Evolutionary conservation across 371 early-diverging fungal species (phyloP).

Genomic region (Mucor lusitanicus): DNA sequence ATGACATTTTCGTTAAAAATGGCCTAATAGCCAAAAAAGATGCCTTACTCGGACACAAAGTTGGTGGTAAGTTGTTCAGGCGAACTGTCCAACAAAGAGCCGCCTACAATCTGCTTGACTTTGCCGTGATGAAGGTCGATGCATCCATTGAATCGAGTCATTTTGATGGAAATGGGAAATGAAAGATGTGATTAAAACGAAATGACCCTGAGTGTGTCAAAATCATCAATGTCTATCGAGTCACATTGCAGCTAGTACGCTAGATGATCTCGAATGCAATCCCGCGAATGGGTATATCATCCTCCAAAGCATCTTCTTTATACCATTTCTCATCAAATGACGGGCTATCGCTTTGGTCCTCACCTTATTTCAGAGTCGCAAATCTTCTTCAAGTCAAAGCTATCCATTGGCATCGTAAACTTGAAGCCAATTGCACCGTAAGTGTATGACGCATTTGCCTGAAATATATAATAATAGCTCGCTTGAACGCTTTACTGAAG

Average conservation of each 20-base stretch:
- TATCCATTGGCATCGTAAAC: constrained; percentile 82
- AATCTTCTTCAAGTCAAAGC: constrained; percentile 71
- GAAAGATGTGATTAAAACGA: not conserved
- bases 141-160: constrained; percentile 89
- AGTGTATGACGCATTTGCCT: not conserved
- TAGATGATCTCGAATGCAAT: not conserved
- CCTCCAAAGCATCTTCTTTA: not conserved
- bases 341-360: constrained; percentile 60
- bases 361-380: constrained; percentile 64
- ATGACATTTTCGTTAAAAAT: not conserved
- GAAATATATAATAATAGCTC: no score
- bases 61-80: constrained; percentile 79
- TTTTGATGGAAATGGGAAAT: constrained; percentile 12
- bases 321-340: not conserved
- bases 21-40: not conserved
- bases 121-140: constrained; percentile 96
- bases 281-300: not conserved
- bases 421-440: constrained; percentile 85
- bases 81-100: constrained; percentile 75
- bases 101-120: constrained; percentile 98
- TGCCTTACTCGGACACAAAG: constrained; percentile 80
- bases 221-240: not conserved
- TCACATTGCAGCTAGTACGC: not conserved
- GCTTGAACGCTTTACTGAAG: no score
- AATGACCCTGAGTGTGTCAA: not conserved